Base-by-base conservation (phyloP, 495 filamentous ascomycete genomes). In the Monascus purpureus region DNA sequence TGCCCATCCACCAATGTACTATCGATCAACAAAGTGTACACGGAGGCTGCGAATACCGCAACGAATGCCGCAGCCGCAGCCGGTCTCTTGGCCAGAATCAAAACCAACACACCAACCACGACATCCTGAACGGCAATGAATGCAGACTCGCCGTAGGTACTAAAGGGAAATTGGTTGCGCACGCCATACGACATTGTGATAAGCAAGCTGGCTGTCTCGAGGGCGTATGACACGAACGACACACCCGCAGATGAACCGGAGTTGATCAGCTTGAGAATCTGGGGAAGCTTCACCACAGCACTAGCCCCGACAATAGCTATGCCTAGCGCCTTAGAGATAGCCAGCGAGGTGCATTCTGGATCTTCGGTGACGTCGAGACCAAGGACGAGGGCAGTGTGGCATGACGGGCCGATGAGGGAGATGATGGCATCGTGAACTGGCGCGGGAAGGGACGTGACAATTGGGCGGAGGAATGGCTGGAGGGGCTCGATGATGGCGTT, bases 111-210 rank as follows among this genome's bases (percentile, higher is more conserved):
- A 6, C 78, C 70, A 46, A 97, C 88, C 29, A 82, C 74, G 16
- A 93, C 70, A 65, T 97, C 92, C 61, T 97, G 90, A 26, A 76
- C 73, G 9, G 85, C 69, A 38, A 97, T 92, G 44, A 96, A 63
- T 22, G 81, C 84, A 25, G 82, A 83, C 68, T 97, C 90, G 48
- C 90, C 90, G 46, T 79, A 97, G 12, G 90, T 96, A 65, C 80
- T 88, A 57, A 96, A 90, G 11, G 92, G 88, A 49, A 92, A 93
- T 4, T 77, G 77, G 44, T 84, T 79, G 47, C 92, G 78, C 34
- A 80, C 64, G 52, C 90, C 90, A 61, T 97, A 97, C 17, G 78
- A 81, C 25, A 96, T 69, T 2, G 74, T 78, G 59, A 90, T 88
- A 32, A 94, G 66, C 55, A 85, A 80, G 42, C 73, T 70, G 38